Evolutionary conservation across 768 basidiomycete species (phyloP), one percentile per base, ranked within the genome.

Genomic region (Phlegmacium glaucopus): DNA sequence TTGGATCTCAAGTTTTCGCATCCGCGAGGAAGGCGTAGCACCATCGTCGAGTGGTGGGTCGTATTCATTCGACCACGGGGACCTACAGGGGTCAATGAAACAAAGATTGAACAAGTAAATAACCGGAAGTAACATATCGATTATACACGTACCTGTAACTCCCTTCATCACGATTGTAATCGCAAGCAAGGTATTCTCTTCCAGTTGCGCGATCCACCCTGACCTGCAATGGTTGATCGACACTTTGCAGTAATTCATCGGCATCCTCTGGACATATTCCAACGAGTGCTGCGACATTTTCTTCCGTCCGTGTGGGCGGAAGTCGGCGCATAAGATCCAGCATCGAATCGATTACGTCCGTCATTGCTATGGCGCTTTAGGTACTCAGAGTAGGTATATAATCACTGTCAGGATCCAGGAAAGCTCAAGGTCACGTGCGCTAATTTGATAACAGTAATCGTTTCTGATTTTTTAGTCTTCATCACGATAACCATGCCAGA

Each of bases 11-110:
- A 99, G 74, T 61, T 93, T 89, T 47, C 96, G 82, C 48, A 98
- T 78, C 61, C 85, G 90, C 13, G 84, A 69, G 7, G 87, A 83
- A 0, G 96, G 96, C 2, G 80, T 72, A 4, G 94, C 94, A 2
- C 92, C 95, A 53, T 95, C 91, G 15, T 94, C 86, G 38, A 93
- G 66, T 1, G 87, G 87, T 17, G 94, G 90, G 52, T 93, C 86
- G 61, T 98, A 99, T 62, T 90, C 86, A 64, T 98, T 99, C 17
- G 94, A 94, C 94, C 95, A 98, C 7, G 96, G 96, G 2, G 96
- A 99, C 59, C 95, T 99, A 49, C 2, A n/a, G n/a, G n/a, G n/a
- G n/a, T n/a, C n/a, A n/a, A n/a, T n/a, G n/a, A n/a, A n/a, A n/a
- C n/a, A n/a, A n/a, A n/a, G n/a, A n/a, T n/a, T n/a, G n/a, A n/a